These are phyloP conservation scores for Epithele typhae DNA, from an alignment of 768 basidiomycete species.

Conservation along the genomic window DNA sequence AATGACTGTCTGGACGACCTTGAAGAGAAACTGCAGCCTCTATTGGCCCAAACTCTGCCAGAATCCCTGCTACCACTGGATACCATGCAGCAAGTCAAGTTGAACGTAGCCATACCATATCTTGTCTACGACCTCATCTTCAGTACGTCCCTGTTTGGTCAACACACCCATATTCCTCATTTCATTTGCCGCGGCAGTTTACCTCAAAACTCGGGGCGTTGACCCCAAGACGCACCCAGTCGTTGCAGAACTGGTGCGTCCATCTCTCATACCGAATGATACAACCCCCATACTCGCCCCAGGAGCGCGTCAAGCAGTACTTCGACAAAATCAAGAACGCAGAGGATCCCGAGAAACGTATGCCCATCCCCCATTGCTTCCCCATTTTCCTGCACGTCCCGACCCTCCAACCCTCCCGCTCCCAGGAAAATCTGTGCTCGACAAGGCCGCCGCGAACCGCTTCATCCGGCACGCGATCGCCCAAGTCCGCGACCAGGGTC, in stretches of 20 bases:
- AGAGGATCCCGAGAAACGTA: slow-evolving; percentile 62
- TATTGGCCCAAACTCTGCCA: slow-evolving; percentile 63
- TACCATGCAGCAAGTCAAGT: slow-evolving; percentile 75
- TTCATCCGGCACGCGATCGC: slow-evolving; percentile 85
- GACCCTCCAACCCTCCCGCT: neutral
- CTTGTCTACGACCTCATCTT: slow-evolving; percentile 83
- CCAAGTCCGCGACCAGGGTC: slow-evolving; percentile 39
- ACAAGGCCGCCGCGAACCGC: slow-evolving; percentile 74
- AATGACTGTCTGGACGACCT: slow-evolving; percentile 62
- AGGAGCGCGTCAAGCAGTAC: slow-evolving; percentile 77
- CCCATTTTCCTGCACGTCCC: neutral
- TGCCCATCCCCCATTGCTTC: too few relatives aligned
- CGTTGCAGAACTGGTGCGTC: slow-evolving; percentile 60
- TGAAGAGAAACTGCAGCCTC: slow-evolving; percentile 59
- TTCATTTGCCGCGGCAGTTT: slow-evolving; percentile 45
- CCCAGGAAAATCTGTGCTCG: slow-evolving; percentile 45
- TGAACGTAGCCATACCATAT: slow-evolving; percentile 78
- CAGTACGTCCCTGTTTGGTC: slow-evolving; percentile 42
- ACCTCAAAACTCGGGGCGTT: slow-evolving; percentile 74
- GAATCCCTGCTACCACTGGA: slow-evolving; percentile 63
- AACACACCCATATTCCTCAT: too few relatives aligned
- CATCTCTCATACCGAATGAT: neutral
- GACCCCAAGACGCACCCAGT: slow-evolving; percentile 80
- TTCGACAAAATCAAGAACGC: slow-evolving; percentile 79
- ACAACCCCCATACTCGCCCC: neutral